Conservation (phyloP, 371 early-diverging fungal genomes). For the Basidiobolus meristosporus region DNA sequence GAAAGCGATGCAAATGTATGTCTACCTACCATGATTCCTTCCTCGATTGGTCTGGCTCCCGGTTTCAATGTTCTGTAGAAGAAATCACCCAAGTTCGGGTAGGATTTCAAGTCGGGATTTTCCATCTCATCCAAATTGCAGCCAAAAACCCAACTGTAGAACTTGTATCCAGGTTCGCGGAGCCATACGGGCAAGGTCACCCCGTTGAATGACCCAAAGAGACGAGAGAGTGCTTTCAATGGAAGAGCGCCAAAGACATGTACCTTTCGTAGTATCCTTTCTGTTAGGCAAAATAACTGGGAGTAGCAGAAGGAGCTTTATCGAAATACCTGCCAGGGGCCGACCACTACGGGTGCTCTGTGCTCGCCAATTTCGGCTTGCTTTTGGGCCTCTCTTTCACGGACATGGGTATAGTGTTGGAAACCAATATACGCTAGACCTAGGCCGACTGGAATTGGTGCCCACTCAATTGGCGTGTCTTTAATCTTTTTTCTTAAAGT, state of each 20-base stretch:
- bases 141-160: conserved; percentile 71
- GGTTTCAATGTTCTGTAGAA: conserved; percentile 77
- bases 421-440: conserved; percentile 56
- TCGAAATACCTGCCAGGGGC: conserved; percentile 62
- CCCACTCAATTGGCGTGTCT: conserved; percentile 36
- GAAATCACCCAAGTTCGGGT: conserved; percentile 71
- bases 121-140: conserved; percentile 88
- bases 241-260: conserved; percentile 76
- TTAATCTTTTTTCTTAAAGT: background rate
- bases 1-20: background rate
- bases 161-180: conserved; percentile 48
- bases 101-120: conserved; percentile 51
- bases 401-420: conserved; percentile 21
- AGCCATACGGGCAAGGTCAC: conserved; percentile 60
- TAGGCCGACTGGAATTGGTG: conserved; percentile 56
- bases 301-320: background rate
- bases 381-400: too few relatives aligned
- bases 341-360: conserved; percentile 14
- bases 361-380: too few relatives aligned
- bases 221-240: conserved; percentile 63
- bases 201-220: conserved; percentile 72
- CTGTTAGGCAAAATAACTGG: background rate
- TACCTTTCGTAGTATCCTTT: conserved; percentile 19
- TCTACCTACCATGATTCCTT: conserved; percentile 32
- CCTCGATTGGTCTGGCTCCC: conserved; percentile 52